Base-by-base conservation (phyloP, 108 stramenopile species). In the Nitzschia sp. region DNA sequence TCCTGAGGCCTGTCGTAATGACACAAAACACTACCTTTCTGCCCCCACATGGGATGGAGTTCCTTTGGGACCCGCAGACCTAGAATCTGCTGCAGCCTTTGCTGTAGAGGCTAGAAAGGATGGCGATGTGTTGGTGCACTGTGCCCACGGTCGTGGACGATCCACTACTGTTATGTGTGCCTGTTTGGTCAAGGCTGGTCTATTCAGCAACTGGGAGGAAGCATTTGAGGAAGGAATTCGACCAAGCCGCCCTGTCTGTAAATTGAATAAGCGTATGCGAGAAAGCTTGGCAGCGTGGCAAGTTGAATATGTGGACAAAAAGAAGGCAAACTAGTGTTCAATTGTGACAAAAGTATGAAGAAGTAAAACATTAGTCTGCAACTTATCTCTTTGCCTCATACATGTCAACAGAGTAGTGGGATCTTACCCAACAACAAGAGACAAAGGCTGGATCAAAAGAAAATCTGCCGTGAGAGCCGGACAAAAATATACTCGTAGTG, bases 1-100 rank as follows among this genome's bases (percentile, higher is more conserved):
- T 62, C 90, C 90, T 5, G 93, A 94, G 58, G 51, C 48, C 19
- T 90, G 88, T 53, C 71, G 80, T 41, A 67, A 83, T 26, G 44
- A 73, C 29, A 90, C 88, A 0, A 63, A 77, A 53, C 64, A 65
- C 8, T 94, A 94, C 50, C 66, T 88, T 2, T 80, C 76, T 40
- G 63, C 89, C 10, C 84, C 90, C 6, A 86, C 88, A 0, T 94
- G 93, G 93, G 93, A 94, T 73, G 93, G 93, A 34, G 87, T 90
- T 9, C 93, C 93, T 6, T 71, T 86, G 51, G 65, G 80, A 58
- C 93, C 93, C 14, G 86, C 73, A 50, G 86, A 87, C 51, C 69
- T 94, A 17, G 93, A 94, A 52, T 56, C 81, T 38, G 93, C 90
- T 6, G 93, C 93, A 7, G 67, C 21, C 25, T 94, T 90, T 76